Conservation (phyloP, 345 rosid genomes). For the Theobroma cacao region DNA sequence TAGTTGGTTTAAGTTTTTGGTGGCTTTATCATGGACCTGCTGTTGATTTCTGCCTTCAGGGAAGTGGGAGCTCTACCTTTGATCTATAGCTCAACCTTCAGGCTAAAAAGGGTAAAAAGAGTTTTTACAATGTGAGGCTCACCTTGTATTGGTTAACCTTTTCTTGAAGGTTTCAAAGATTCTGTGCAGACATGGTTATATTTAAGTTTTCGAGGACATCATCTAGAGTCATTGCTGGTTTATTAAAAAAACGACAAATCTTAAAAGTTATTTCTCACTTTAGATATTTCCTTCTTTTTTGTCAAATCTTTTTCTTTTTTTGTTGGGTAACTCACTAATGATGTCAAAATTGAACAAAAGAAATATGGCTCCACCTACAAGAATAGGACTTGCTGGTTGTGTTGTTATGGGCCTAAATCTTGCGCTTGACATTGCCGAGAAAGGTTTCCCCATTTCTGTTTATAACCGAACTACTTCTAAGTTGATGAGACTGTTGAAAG, state of each 20-base stretch:
- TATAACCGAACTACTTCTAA: conserved; percentile 85
- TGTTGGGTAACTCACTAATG: conserved; percentile 10
- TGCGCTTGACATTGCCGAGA: conserved; percentile 90
- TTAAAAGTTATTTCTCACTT: conserved; percentile 2
- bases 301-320: neutral
- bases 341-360: conserved; percentile 23
- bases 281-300: neutral
- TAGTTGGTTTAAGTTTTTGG: neutral
- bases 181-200: neutral
- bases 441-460: conserved; percentile 95
- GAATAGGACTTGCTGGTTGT: conserved; percentile 92
- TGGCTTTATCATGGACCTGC: neutral
- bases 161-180: neutral
- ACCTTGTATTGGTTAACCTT: neutral
- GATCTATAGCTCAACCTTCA: neutral
- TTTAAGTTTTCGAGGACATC: neutral
- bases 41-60: neutral
- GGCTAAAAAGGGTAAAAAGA: neutral
- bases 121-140: neutral
- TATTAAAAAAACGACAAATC: neutral
- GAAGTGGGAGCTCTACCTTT: neutral
- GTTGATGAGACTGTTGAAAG: conserved; percentile 92
- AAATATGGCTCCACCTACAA: conserved; percentile 65
- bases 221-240: neutral
- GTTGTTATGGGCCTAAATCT: conserved; percentile 99